These are phyloP conservation scores for Geotrichum phurueaensis DNA, from an alignment of 1,139 yeast species.

Conservation along the genomic window DNA sequence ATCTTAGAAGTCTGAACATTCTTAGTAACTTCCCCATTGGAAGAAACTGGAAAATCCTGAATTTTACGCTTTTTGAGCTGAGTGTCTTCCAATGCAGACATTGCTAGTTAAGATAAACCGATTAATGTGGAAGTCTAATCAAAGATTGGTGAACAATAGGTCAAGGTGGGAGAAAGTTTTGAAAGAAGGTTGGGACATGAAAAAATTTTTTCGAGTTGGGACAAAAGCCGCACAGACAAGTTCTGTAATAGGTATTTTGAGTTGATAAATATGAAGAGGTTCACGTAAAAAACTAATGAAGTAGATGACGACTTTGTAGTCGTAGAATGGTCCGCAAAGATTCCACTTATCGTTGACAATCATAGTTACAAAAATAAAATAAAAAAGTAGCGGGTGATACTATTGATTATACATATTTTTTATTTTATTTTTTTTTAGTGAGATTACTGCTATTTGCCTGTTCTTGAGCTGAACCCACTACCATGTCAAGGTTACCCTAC, in stretches of 20 bases:
- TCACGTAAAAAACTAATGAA: too few relatives aligned
- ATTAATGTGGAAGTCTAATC: not conserved
- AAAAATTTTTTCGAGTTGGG: conserved; percentile 10
- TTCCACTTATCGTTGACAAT: too few relatives aligned
- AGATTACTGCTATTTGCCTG: too few relatives aligned
- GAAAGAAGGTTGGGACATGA: conserved; percentile 1
- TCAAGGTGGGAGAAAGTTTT: not conserved
- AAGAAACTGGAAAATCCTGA: conserved; percentile 10
- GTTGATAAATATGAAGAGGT: too few relatives aligned
- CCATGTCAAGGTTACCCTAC: conserved; percentile 1
- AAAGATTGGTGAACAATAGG: not conserved
- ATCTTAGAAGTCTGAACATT: conserved; percentile 22
- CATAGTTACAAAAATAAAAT: too few relatives aligned
- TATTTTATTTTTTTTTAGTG: too few relatives aligned
- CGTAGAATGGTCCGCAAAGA: too few relatives aligned
- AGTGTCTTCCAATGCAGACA: conserved; percentile 16
- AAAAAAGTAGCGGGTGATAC: too few relatives aligned
- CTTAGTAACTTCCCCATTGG: conserved; percentile 7
- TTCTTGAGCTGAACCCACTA: not conserved
- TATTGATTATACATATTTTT: too few relatives aligned
- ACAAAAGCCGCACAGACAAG: not conserved
- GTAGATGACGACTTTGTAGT: too few relatives aligned
- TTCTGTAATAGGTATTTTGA: not conserved
- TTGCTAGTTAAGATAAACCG: not conserved
- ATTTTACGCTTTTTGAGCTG: conserved; percentile 22